Percentiles rank a stretch among this genome's conserved stretches.
phyloP scores from a whole-genome alignment of 805 yeast genomes.

The Wickerhamomyces chambardii region DNA sequence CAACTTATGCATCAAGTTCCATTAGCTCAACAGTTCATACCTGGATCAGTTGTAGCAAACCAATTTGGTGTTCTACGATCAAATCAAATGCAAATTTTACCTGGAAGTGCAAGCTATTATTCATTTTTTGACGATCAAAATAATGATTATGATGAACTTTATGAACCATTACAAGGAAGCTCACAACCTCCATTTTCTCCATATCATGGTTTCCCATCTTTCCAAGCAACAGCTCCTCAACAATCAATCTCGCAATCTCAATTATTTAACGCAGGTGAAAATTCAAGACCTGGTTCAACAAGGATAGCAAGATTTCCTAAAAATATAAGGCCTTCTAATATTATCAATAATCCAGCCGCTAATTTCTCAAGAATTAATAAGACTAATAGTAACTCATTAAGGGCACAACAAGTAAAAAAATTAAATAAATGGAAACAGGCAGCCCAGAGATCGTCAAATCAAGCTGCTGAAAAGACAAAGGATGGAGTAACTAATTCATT shows the following conservation, averaged over 20 bases:
- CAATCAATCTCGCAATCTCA: background rate
- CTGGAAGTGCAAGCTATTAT: background rate
- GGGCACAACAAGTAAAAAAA: constrained; percentile 1
- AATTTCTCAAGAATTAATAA: too few relatives aligned
- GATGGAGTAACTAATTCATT: too few relatives aligned
- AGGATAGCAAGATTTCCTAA: background rate
- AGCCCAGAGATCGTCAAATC: too few relatives aligned
- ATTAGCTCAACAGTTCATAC: too few relatives aligned
- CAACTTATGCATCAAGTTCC: too few relatives aligned
- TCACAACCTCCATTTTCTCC: constrained; percentile 9
- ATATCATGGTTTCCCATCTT: constrained; percentile 15
- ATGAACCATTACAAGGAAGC: constrained; percentile 2
- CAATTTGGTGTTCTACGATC: too few relatives aligned
- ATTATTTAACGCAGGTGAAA: too few relatives aligned
- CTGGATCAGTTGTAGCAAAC: constrained; percentile 1
- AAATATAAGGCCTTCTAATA: background rate
- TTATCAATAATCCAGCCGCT: background rate
- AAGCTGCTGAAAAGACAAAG: too few relatives aligned
- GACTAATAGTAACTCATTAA: background rate
- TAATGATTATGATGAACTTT: constrained; percentile 7
- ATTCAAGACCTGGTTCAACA: too few relatives aligned
- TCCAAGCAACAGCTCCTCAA: constrained; percentile 18
- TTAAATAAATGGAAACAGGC: constrained; percentile 4
- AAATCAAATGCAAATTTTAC: background rate
- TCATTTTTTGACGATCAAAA: background rate